Percentiles rank a stretch among this genome's conserved stretches.
Evolutionary conservation across 495 filamentous ascomycete species (phyloP).

Genomic region (Penicillium taxi): DNA sequence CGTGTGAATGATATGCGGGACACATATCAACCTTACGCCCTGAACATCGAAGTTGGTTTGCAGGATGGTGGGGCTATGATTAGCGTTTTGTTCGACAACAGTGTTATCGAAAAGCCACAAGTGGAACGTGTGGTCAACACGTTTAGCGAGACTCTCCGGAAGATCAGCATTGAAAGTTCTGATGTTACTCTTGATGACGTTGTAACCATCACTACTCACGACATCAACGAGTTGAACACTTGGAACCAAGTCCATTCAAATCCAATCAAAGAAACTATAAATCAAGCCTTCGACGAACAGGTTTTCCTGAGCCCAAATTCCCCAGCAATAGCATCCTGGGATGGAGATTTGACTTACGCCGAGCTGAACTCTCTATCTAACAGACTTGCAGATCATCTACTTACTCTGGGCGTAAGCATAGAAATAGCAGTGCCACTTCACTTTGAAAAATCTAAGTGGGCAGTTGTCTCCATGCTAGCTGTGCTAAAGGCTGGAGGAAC

Average conservation of each 20-base stretch:
- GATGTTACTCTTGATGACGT: not conserved
- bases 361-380: not conserved
- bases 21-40: too few species aligned
- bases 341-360: not conserved
- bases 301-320: not conserved
- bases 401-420: slow-evolving; percentile 1
- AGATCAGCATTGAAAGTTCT: not conserved
- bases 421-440: slow-evolving; percentile 1
- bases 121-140: not conserved
- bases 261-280: not conserved
- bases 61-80: not conserved
- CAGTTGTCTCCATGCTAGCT: slow-evolving; percentile 25
- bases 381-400: not conserved
- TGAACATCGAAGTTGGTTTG: not conserved
- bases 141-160: not conserved
- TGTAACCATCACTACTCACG: not conserved
- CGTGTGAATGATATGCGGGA: too few species aligned
- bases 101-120: too few species aligned
- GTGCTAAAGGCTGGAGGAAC: slow-evolving; percentile 29
- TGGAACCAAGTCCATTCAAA: not conserved
- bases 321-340: not conserved
- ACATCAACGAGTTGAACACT: not conserved
- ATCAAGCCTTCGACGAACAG: not conserved
- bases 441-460: slow-evolving; percentile 23
- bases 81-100: too few species aligned